Evolutionary conservation across 2,329 filamentous ascomycete genomes (phyloP).

Genomic region (Cladophialophora exuberans): DNA sequence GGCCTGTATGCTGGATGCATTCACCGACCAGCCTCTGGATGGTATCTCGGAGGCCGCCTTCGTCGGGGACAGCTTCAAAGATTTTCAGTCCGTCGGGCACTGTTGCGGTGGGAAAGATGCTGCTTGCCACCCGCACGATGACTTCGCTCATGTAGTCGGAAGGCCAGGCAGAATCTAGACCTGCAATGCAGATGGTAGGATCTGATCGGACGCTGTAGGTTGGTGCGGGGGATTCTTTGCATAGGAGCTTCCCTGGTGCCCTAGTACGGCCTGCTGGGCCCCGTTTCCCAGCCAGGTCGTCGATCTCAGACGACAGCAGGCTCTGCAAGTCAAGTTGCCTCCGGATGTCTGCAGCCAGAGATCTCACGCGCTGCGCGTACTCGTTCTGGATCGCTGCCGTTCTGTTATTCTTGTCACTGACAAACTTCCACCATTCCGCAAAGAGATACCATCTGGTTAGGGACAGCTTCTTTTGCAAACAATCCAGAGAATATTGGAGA

Average conservation of each 20-base stretch:
- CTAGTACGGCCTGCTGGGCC: too few species aligned
- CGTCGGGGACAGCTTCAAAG: not conserved
- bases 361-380: too few species aligned
- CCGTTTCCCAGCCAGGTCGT: too few species aligned
- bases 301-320: too few species aligned
- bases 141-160: constrained; percentile 36
- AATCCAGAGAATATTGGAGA: constrained; percentile 21
- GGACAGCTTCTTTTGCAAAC: constrained; percentile 19
- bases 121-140: not conserved
- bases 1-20: not conserved
- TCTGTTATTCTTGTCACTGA: constrained; percentile 34
- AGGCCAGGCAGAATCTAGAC: constrained; percentile 44
- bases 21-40: not conserved
- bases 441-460: constrained; percentile 47
- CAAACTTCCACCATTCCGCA: constrained; percentile 47
- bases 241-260: too few species aligned
- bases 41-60: not conserved
- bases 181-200: constrained; percentile 1
- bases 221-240: too few species aligned
- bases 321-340: not conserved
- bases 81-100: not conserved
- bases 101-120: not conserved
- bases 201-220: constrained; percentile 27
- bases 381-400: too few species aligned
- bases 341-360: too few species aligned